Conservation (phyloP, 306 rosid genomes). For the Mimosa bimucronata region DNA sequence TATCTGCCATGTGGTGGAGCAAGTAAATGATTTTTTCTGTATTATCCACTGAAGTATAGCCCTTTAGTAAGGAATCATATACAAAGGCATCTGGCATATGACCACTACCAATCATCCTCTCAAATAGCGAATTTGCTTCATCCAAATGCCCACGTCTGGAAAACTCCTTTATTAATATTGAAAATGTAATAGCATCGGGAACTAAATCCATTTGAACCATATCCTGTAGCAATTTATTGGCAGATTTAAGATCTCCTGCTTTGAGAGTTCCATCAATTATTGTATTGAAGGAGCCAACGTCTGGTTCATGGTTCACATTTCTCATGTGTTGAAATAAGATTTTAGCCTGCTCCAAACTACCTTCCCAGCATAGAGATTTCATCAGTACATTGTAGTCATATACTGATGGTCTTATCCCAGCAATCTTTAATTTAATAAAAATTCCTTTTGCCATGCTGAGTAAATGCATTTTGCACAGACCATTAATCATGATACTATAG, state of each 20-base stretch:
- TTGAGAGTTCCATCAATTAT: constrained; percentile 67
- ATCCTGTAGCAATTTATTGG: constrained; percentile 56
- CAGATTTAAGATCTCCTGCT: constrained; percentile 66
- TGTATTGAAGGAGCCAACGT: constrained; percentile 65
- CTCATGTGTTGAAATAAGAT: constrained; percentile 66
- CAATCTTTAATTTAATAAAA: constrained; percentile 55
- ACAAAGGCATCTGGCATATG: constrained; percentile 56
- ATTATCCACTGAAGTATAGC: constrained; percentile 54
- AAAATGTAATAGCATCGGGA: constrained; percentile 66
- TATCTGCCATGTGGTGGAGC: constrained; percentile 74
- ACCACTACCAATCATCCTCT: constrained; percentile 68
- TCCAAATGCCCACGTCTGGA: constrained; percentile 66
- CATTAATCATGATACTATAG: constrained; percentile 65
- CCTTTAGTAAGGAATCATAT: constrained; percentile 76
- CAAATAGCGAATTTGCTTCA: constrained; percentile 61
- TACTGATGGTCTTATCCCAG: constrained; percentile 60
- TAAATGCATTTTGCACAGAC: constrained; percentile 79
- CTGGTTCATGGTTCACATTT: constrained; percentile 49
- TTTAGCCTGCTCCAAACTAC: constrained; percentile 78
- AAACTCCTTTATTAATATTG: constrained; percentile 60
- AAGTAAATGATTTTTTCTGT: constrained; percentile 53
- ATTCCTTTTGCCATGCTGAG: constrained; percentile 76
- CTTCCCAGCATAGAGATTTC: constrained; percentile 69
- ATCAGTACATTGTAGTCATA: constrained; percentile 64
- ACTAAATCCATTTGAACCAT: constrained; percentile 60